phyloP scores from a whole-genome alignment of 2,329 filamentous ascomycete genomes.

The Dendryphion nanum region DNA sequence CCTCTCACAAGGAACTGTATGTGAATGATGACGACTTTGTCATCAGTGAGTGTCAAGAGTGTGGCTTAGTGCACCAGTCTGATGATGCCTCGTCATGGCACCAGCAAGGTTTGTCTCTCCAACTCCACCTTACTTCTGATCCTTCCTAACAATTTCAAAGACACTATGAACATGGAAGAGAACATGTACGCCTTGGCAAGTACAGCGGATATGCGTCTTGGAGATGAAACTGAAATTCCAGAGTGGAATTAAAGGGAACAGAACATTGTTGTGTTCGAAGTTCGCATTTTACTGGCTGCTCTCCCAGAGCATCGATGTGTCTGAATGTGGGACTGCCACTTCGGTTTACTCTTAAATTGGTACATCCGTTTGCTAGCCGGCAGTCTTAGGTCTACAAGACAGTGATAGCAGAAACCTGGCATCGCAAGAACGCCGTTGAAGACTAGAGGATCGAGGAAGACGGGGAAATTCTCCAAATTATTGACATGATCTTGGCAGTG shows the following conservation, averaged over 20 bases:
- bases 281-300: constrained; percentile 5
- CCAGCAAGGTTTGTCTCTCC: constrained; percentile 5
- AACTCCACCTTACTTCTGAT: constrained; percentile 7
- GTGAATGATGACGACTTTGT: constrained; percentile 3
- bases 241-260: constrained; percentile 6
- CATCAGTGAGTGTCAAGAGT: constrained; percentile 4
- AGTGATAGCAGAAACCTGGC: constrained; percentile 13
- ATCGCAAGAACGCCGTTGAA: constrained; percentile 10
- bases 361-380: constrained; percentile 8
- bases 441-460: constrained; percentile 14
- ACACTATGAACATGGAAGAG: constrained; percentile 5
- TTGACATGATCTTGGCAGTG: constrained; percentile 16
- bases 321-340: constrained; percentile 9
- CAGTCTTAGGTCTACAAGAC: constrained; percentile 8
- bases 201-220: constrained; percentile 6
- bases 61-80: constrained; percentile 4
- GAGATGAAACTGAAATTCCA: constrained; percentile 8
- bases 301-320: constrained; percentile 10
- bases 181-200: constrained; percentile 4
- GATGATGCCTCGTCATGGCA: constrained; percentile 3
- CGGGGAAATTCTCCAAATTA: constrained; percentile 16
- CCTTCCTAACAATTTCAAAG: constrained; percentile 5
- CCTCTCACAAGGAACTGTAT: constrained; percentile 5
- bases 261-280: constrained; percentile 6
- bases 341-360: constrained; percentile 9